Evolutionary conservation across 2,329 filamentous ascomycete species (phyloP).

Genomic region (Xylaria sp.): DNA sequence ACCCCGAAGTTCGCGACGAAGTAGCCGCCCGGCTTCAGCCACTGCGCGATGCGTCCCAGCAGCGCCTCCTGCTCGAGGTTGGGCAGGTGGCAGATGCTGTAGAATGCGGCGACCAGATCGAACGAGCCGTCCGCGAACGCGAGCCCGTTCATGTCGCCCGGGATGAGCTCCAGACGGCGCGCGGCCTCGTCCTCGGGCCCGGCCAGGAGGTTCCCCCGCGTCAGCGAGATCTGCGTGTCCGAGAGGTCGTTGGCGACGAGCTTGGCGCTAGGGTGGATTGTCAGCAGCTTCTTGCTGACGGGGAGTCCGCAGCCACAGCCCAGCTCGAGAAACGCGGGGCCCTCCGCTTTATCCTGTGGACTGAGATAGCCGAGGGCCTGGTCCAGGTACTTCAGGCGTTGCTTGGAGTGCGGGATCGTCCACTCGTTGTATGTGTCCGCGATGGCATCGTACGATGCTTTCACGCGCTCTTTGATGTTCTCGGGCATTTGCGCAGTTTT

Average conservation of each 20-base stretch:
- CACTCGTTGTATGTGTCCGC: slow-evolving; percentile 54
- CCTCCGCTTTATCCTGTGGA: not conserved
- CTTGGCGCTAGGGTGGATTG: slow-evolving; percentile 30
- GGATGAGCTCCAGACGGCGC: slow-evolving; percentile 44
- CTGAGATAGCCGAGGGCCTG: slow-evolving; percentile 47
- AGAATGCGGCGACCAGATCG: slow-evolving; percentile 62
- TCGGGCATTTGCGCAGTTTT: slow-evolving; percentile 10
- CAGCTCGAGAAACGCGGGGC: slow-evolving; percentile 52
- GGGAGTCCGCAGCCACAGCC: slow-evolving; percentile 56
- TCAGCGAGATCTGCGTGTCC: slow-evolving; percentile 51
- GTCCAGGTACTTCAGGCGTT: slow-evolving; percentile 51
- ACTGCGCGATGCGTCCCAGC: slow-evolving; percentile 55
- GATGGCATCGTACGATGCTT: slow-evolving; percentile 54
- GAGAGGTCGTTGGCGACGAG: slow-evolving; percentile 57
- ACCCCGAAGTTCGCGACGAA: slow-evolving; percentile 60
- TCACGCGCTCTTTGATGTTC: slow-evolving; percentile 53
- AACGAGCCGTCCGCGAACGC: slow-evolving; percentile 50
- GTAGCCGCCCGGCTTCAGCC: slow-evolving; percentile 63
- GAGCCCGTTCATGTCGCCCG: slow-evolving; percentile 55
- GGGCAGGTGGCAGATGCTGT: slow-evolving; percentile 66
- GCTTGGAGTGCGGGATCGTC: slow-evolving; percentile 48
- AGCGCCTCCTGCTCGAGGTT: slow-evolving; percentile 60
- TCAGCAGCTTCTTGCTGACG: slow-evolving; percentile 50
- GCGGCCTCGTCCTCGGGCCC: slow-evolving; percentile 7
- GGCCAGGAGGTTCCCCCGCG: slow-evolving; percentile 41